phyloP scores from a whole-genome alignment of 2,329 filamentous ascomycete species.

The Xylogone sp. region DNA sequence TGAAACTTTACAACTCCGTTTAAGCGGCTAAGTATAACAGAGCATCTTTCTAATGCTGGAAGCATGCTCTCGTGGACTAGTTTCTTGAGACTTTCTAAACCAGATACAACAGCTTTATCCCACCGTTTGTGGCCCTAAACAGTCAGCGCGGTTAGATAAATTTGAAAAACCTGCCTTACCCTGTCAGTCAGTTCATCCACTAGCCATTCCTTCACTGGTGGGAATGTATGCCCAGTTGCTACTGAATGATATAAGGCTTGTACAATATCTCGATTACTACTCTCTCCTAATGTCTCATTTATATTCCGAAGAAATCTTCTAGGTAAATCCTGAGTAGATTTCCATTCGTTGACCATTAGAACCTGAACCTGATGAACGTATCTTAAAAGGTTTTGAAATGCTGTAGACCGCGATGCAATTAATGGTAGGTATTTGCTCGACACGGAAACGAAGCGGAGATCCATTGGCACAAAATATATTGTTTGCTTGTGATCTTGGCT shows the following conservation, averaged over 20 bases:
- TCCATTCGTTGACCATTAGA: conserved; percentile 80
- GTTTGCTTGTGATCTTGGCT: conserved; percentile 35
- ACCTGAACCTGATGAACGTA: conserved; percentile 79
- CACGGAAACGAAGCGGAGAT: conserved; percentile 77
- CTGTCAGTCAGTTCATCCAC: conserved; percentile 77
- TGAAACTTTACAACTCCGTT: conserved; percentile 81
- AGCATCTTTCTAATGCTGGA: conserved; percentile 79
- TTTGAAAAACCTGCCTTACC: conserved; percentile 41
- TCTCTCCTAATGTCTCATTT: conserved; percentile 68
- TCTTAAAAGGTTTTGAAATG: conserved; percentile 78
- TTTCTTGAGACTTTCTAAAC: conserved; percentile 72
- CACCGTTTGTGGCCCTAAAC: conserved; percentile 78
- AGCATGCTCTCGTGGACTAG: conserved; percentile 85
- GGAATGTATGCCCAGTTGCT: conserved; percentile 75
- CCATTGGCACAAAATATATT: conserved; percentile 68
- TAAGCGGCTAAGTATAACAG: conserved; percentile 76
- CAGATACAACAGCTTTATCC: conserved; percentile 80
- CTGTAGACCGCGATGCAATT: conserved; percentile 81
- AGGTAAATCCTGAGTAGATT: conserved; percentile 75
- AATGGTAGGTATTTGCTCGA: conserved; percentile 79
- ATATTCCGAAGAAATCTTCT: conserved; percentile 73
- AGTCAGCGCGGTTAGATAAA: conserved; percentile 11
- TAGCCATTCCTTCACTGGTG: conserved; percentile 79
- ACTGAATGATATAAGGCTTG: conserved; percentile 80
- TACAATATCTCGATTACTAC: conserved; percentile 61